phyloP scores from a whole-genome alignment of 441 rosid species.

The Geranium incanum region DNA sequence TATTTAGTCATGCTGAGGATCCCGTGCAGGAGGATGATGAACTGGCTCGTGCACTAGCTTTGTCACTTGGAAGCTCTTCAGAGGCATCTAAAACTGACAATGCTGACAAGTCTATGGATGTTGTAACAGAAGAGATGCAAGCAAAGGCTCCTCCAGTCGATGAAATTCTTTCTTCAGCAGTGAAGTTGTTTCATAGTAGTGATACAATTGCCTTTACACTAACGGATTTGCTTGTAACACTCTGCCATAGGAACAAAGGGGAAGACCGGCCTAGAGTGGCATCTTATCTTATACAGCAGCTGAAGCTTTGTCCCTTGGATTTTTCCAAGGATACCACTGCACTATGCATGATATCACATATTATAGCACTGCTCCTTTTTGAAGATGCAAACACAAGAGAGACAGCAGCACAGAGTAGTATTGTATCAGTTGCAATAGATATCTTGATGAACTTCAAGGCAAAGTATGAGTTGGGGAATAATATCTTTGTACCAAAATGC shows the following conservation, averaged over 20 bases:
- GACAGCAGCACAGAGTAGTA: slow-evolving; percentile 73
- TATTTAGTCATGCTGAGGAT: slow-evolving; percentile 79
- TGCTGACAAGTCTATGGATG: slow-evolving; percentile 61
- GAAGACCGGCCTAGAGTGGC: slow-evolving; percentile 65
- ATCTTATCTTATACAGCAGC: slow-evolving; percentile 74
- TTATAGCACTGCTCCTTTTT: slow-evolving; percentile 67
- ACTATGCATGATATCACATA: slow-evolving; percentile 73
- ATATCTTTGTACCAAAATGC: slow-evolving; percentile 69
- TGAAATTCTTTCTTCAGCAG: slow-evolving; percentile 72
- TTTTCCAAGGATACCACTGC: slow-evolving; percentile 63
- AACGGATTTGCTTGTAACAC: slow-evolving; percentile 80
- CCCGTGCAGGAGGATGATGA: slow-evolving; percentile 98
- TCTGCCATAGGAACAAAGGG: slow-evolving; percentile 81
- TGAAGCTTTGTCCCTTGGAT: slow-evolving; percentile 67
- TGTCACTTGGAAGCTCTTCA: slow-evolving; percentile 87
- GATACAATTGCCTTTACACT: slow-evolving; percentile 72
- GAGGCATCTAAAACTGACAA: slow-evolving; percentile 71
- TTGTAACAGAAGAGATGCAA: slow-evolving; percentile 42
- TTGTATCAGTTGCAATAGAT: slow-evolving; percentile 56
- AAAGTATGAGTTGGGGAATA: slow-evolving; percentile 41
- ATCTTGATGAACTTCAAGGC: slow-evolving; percentile 59
- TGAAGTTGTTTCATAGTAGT: slow-evolving; percentile 71
- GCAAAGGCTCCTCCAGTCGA: slow-evolving; percentile 62
- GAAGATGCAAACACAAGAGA: slow-evolving; percentile 77
- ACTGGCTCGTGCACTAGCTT: slow-evolving; percentile 91